phyloP scores from a whole-genome alignment of 805 yeast genomes.

The Saccharomyces jurei region DNA sequence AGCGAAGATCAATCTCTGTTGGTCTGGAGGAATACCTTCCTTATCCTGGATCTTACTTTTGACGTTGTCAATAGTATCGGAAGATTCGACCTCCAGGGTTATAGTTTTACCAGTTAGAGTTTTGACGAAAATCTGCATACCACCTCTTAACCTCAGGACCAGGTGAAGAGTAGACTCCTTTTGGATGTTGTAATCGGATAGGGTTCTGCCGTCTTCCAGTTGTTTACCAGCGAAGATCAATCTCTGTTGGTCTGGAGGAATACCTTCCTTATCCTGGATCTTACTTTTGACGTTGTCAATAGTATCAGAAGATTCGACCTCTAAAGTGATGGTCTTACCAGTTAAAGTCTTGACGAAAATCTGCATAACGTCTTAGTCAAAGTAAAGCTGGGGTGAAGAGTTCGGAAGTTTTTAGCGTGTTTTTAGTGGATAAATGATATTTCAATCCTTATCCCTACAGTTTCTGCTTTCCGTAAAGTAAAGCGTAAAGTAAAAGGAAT shows the following conservation, averaged over 20 bases:
- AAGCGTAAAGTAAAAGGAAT: not conserved
- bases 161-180: constrained; percentile 80
- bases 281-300: constrained; percentile 86
- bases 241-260: constrained; percentile 92
- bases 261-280: constrained; percentile 90
- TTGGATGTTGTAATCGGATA: constrained; percentile 88
- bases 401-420: not conserved
- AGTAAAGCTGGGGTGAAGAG: not conserved
- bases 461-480: not conserved
- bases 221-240: constrained; percentile 91
- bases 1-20: constrained; percentile 57
- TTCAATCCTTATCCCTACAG: not conserved
- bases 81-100: constrained; percentile 87
- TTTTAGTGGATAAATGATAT: not conserved
- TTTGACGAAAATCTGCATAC: constrained; percentile 89
- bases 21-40: constrained; percentile 65
- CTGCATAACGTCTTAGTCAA: constrained; percentile 50
- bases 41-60: constrained; percentile 67
- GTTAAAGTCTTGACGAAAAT: constrained; percentile 80
- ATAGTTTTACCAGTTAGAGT: constrained; percentile 95
- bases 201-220: constrained; percentile 85
- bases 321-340: constrained; percentile 78
- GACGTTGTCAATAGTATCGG: constrained; percentile 88
- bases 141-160: constrained; percentile 80
- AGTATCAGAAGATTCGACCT: constrained; percentile 82